phyloP scores from a whole-genome alignment of 768 basidiomycete species.

The Neoboletus subvelutipes region DNA sequence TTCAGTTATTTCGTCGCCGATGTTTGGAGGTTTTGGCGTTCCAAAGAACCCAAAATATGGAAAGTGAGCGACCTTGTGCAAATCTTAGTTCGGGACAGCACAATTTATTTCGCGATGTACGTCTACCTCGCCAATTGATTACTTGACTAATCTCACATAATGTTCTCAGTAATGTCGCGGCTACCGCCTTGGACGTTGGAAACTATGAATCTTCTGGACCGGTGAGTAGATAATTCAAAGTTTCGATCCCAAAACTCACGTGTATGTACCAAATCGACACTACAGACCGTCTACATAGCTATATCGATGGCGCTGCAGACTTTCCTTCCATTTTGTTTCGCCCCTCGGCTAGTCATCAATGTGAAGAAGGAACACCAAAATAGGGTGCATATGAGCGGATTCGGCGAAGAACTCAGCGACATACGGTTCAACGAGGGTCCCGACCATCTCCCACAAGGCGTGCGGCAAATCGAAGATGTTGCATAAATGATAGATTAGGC shows the following conservation, averaged over 20 bases:
- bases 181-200: slow-evolving; percentile 3
- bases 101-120: slow-evolving; percentile 20
- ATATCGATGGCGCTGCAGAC: slow-evolving; percentile 14
- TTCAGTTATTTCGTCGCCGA: slow-evolving; percentile 8
- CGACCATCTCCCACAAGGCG: not conserved
- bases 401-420: not conserved
- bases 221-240: not conserved
- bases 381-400: slow-evolving; percentile 10
- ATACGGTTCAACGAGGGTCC: not conserved
- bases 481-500: not conserved
- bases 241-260: not conserved
- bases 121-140: not conserved
- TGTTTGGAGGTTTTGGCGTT: slow-evolving; percentile 6
- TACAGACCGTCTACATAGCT: slow-evolving; percentile 9
- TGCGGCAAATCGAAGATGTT: not conserved
- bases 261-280: not conserved
- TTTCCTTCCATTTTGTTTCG: slow-evolving; percentile 19
- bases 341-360: slow-evolving; percentile 21
- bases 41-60: not conserved
- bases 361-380: slow-evolving; percentile 9
- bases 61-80: slow-evolving; percentile 7
- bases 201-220: not conserved
- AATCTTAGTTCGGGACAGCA: slow-evolving; percentile 21
- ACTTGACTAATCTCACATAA: not conserved
- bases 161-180: slow-evolving; percentile 3